Evolutionary conservation across 805 yeast genomes (phyloP).

Genomic region (Zygoascus tannicola): DNA sequence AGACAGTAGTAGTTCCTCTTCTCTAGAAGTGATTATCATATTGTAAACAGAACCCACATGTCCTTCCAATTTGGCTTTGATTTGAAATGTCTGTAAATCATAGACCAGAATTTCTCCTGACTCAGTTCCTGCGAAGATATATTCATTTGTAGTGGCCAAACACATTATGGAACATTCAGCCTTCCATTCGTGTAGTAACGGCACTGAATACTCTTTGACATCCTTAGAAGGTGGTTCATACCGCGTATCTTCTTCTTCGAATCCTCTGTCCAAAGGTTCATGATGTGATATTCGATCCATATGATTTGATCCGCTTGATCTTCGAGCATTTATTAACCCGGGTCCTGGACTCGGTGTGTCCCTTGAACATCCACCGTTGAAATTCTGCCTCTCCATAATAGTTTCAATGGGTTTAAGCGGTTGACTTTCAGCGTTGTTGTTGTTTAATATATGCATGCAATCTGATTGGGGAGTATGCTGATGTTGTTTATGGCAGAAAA

Average conservation of each 20-base stretch:
- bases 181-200: conserved; percentile 65
- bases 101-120: conserved; percentile 67
- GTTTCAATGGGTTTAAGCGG: too few relatives aligned
- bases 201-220: conserved; percentile 4
- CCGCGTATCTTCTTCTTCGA: background rate
- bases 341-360: conserved; percentile 14
- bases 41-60: conserved; percentile 71
- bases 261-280: background rate
- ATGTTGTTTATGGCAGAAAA: too few relatives aligned
- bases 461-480: too few relatives aligned
- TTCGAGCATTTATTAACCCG: background rate
- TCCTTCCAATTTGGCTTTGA: conserved; percentile 44
- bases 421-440: too few relatives aligned
- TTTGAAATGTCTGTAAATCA: conserved; percentile 57
- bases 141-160: conserved; percentile 24
- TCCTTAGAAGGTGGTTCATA: background rate
- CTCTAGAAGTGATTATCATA: conserved; percentile 26
- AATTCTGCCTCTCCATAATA: background rate
- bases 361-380: conserved; percentile 13
- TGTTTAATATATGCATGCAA: too few relatives aligned
- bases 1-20: conserved; percentile 56
- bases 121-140: conserved; percentile 81
- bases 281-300: background rate
- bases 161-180: conserved; percentile 66
- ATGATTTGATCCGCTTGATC: background rate